Evolutionary conservation across 1,284 basidiomycete species (phyloP).

Genomic region (Polyporus tsugae): DNA sequence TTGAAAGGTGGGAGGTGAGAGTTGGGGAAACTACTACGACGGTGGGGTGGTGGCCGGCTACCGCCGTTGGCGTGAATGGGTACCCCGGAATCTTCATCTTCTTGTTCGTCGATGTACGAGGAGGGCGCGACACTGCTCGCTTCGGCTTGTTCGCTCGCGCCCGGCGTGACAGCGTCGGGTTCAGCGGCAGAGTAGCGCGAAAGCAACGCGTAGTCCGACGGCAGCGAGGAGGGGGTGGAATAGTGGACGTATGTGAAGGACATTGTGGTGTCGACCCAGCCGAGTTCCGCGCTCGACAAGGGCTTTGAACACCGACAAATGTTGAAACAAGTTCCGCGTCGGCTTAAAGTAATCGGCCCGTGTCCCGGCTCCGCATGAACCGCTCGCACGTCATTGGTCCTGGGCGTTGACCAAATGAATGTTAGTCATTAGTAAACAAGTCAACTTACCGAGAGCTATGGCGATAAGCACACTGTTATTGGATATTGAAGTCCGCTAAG

Average conservation of each 20-base stretch:
- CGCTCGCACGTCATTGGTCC: not conserved
- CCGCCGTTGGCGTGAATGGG: conserved; percentile 16
- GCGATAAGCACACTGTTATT: not conserved
- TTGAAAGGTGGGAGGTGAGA: conserved; percentile 43
- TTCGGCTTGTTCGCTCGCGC: conserved; percentile 13
- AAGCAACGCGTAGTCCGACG: conserved; percentile 69
- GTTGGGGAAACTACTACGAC: conserved; percentile 46
- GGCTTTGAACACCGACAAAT: not conserved
- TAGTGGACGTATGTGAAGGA: conserved; percentile 59
- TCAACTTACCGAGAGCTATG: not conserved
- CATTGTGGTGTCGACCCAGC: conserved; percentile 37
- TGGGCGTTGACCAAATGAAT: not conserved
- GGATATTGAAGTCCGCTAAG: not conserved
- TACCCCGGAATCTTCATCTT: conserved; percentile 28
- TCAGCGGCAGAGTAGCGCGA: conserved; percentile 54
- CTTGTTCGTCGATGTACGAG: conserved; percentile 24
- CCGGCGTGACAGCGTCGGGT: not conserved
- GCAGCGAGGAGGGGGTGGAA: conserved; percentile 59
- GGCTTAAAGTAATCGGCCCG: not conserved
- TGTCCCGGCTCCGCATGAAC: not conserved
- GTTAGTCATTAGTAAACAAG: not conserved
- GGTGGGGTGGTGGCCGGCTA: conserved; percentile 18
- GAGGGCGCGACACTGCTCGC: conserved; percentile 21
- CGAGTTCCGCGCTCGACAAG: not conserved
- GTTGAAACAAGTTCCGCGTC: not conserved